Base-by-base conservation (phyloP, 345 rosid genomes). In the Combretum micranthum region DNA sequence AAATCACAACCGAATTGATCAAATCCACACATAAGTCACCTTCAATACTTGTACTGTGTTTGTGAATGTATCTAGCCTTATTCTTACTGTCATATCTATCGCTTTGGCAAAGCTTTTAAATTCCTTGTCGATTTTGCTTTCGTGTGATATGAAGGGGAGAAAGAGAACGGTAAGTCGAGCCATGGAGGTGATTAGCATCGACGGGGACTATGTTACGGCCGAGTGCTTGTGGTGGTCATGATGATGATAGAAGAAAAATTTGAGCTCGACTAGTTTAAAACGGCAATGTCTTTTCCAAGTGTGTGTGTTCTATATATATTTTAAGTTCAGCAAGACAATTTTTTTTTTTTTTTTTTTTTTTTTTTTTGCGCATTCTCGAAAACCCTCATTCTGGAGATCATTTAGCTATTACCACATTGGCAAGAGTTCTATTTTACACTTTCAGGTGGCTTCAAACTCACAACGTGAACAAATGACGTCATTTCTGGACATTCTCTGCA, bases 381-480 rank as follows among this genome's bases (percentile, higher is more conserved):
- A 67, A 13, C 26, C 44, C 23, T 39, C 51, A 37, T 42, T 60
- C 50, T 13, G 25, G 62, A 47, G 26, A 62, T 64, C 42, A 52
- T 0, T 48, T 48, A n/a, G 11, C 19, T 12, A 47, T 47, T 4
- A 3, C 5, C 13, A 15, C 44, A 60, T 48, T 11, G 58, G 37
- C 86, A 94, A 97, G 97, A 50, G 67, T 50, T 80, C 92, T 11
- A 70, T 90, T 44, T 96, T 90, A 62, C 83, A 76, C 63, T 94
- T 85, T 72, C 73, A 72, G 66, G 66, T 62, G 52, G 66, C 84
- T 39, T 80, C 84, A n/a, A 76, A 82, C 68, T 50, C 64, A 47
- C 96, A 87, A 57, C 83, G 97, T 90, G 83, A 84, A 65, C 90
- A 93, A 68, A 78, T 90, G 61, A 83, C 95, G 56, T 74, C 78